Evolutionary conservation across 2,329 filamentous ascomycete genomes (phyloP).

Genomic region (Delphinella strobiligena): DNA sequence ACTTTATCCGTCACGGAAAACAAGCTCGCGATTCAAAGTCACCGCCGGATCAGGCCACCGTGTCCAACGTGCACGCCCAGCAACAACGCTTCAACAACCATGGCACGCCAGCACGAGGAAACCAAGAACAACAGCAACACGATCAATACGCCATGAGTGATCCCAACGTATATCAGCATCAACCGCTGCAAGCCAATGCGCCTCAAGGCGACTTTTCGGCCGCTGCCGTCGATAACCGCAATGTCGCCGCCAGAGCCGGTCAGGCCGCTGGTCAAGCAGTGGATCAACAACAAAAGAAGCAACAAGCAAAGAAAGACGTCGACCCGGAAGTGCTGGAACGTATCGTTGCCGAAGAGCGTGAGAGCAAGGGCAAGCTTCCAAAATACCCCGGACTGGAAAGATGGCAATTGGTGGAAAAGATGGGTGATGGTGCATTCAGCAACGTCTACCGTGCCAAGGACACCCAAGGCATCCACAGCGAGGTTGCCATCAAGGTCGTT

Average conservation of each 20-base stretch:
- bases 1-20: conserved; percentile 96
- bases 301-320: conserved; percentile 32
- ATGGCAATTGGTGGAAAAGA: conserved; percentile 85
- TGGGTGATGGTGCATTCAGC: conserved; percentile 98
- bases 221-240: conserved; percentile 47
- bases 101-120: conserved; percentile 29
- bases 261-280: conserved; percentile 52
- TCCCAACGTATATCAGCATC: conserved; percentile 49
- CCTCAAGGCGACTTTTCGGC: conserved; percentile 49
- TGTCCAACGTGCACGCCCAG: conserved; percentile 53
- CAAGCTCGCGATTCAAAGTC: conserved; percentile 61
- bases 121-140: conserved; percentile 14
- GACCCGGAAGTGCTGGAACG: conserved; percentile 63
- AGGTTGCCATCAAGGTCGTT: conserved; percentile 97
- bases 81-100: conserved; percentile 42
- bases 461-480: conserved; percentile 53
- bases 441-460: conserved; percentile 92
- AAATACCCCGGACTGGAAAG: conserved; percentile 73
- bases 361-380: conserved; percentile 73
- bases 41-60: conserved; percentile 47
- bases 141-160: conserved; percentile 42
- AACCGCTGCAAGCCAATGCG: conserved; percentile 35
- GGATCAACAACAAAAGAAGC: conserved; percentile 48
- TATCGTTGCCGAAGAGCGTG: conserved; percentile 84
- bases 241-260: conserved; percentile 56